Evolutionary conservation across 2,329 filamentous ascomycete species (phyloP).

Genomic region (Triangularia setosa): DNA sequence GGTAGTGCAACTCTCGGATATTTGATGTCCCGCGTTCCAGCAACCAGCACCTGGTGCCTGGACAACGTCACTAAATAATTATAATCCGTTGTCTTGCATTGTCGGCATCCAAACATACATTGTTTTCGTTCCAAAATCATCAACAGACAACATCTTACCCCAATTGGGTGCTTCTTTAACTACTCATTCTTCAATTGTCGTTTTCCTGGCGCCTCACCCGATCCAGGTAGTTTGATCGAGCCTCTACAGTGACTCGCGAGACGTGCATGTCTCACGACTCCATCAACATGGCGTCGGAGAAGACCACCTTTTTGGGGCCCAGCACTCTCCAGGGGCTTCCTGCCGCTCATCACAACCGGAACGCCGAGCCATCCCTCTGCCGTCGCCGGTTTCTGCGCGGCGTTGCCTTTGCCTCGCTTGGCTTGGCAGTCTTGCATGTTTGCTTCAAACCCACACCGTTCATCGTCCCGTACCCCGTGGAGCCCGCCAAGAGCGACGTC

Average conservation of each 20-base stretch:
- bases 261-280: not conserved
- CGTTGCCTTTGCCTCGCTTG: not conserved
- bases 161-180: not conserved
- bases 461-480: not conserved
- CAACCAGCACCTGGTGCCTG: not conserved
- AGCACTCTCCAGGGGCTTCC: not conserved
- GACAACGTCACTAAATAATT: not conserved
- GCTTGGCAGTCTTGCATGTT: not conserved
- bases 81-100: not conserved
- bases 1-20: not conserved
- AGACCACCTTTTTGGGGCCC: not conserved
- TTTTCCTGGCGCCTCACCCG: not conserved
- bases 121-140: not conserved
- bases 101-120: not conserved
- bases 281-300: not conserved
- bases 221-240: not conserved
- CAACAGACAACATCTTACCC: not conserved
- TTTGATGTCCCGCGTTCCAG: not conserved
- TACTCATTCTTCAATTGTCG: not conserved
- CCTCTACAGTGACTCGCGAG: not conserved
- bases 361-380: not conserved
- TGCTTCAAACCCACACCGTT: not conserved
- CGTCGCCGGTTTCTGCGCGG: not conserved
- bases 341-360: not conserved
- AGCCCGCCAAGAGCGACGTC: constrained; percentile 23